phyloP scores from a whole-genome alignment of 352 stramenopile genomes.

The Globisporangium okanoganense region DNA sequence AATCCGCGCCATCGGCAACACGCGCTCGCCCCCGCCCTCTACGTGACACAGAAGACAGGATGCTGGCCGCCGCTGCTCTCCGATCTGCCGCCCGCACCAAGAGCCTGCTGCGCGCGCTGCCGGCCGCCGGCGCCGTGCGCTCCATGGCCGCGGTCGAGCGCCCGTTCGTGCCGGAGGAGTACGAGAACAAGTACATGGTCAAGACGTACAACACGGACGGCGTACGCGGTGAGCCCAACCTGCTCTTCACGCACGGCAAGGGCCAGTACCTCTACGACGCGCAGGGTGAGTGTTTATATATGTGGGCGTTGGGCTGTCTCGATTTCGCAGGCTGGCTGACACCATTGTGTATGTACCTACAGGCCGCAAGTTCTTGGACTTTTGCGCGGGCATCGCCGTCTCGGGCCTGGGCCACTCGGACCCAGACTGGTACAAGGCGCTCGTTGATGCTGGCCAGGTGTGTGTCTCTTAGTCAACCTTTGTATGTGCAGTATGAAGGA shows the following conservation, averaged over 20 bases:
- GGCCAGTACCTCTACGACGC: slow-evolving; percentile 91
- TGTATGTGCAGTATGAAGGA: too few species aligned
- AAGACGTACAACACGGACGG: slow-evolving; percentile 81
- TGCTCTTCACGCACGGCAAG: slow-evolving; percentile 85
- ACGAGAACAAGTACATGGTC: slow-evolving; percentile 79
- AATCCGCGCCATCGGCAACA: slow-evolving; percentile 1
- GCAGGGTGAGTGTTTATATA: slow-evolving; percentile 42
- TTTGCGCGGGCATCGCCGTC: slow-evolving; percentile 92
- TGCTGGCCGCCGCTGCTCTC: slow-evolving; percentile 8
- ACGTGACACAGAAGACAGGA: background rate
- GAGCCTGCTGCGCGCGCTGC: slow-evolving; percentile 7
- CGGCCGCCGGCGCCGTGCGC: slow-evolving; percentile 11
- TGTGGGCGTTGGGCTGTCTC: background rate
- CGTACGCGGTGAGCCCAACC: slow-evolving; percentile 54
- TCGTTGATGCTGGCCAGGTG: slow-evolving; percentile 58
- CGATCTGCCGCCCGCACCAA: slow-evolving; percentile 1
- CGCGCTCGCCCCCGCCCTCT: background rate
- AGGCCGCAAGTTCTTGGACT: slow-evolving; percentile 87
- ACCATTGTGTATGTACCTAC: background rate
- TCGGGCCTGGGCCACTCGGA: slow-evolving; percentile 89
- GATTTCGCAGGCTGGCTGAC: background rate
- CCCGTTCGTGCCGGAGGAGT: slow-evolving; percentile 49
- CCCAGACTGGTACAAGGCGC: slow-evolving; percentile 69
- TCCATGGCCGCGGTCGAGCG: slow-evolving; percentile 27
- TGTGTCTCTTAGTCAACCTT: background rate